phyloP scores from a whole-genome alignment of 2,329 filamentous ascomycete genomes.

The Neocatenulostroma microsporum region DNA sequence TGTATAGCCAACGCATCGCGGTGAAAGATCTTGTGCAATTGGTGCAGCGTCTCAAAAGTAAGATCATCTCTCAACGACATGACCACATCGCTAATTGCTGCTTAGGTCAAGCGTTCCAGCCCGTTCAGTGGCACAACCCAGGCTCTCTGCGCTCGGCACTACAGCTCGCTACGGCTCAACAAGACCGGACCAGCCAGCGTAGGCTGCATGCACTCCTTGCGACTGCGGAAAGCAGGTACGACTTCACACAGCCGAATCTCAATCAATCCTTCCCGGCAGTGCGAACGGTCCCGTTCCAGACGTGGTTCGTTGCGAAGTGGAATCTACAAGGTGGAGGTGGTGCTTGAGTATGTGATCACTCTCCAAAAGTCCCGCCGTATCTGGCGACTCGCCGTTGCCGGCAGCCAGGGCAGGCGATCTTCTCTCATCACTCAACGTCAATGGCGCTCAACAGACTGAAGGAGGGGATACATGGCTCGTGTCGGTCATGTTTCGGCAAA shows the following conservation, averaged over 20 bases:
- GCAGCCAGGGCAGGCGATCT: too few species aligned
- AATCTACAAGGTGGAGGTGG: neutral
- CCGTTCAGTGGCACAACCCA: conserved; percentile 38
- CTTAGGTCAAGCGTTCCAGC: conserved; percentile 12
- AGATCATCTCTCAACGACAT: conserved; percentile 6
- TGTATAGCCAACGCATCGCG: conserved; percentile 59
- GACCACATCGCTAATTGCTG: neutral
- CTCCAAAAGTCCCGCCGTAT: too few species aligned
- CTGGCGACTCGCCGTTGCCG: too few species aligned
- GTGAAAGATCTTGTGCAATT: conserved; percentile 54
- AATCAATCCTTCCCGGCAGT: conserved; percentile 42
- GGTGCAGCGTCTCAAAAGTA: conserved; percentile 42
- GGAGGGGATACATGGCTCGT: too few species aligned
- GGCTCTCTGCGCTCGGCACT: conserved; percentile 46
- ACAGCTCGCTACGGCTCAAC: conserved; percentile 30
- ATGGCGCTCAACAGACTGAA: too few species aligned
- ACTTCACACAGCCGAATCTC: conserved; percentile 54
- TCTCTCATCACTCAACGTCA: too few species aligned
- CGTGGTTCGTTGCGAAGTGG: conserved; percentile 32
- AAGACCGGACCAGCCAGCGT: conserved; percentile 30
- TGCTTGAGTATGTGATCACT: too few species aligned
- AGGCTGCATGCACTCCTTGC: conserved; percentile 55
- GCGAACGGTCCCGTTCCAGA: conserved; percentile 28
- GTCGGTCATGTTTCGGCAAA: too few species aligned
- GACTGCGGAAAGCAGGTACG: conserved; percentile 61